Evolutionary conservation across 2,329 filamentous ascomycete genomes (phyloP).

Genomic region (Neonectria ditissima): DNA sequence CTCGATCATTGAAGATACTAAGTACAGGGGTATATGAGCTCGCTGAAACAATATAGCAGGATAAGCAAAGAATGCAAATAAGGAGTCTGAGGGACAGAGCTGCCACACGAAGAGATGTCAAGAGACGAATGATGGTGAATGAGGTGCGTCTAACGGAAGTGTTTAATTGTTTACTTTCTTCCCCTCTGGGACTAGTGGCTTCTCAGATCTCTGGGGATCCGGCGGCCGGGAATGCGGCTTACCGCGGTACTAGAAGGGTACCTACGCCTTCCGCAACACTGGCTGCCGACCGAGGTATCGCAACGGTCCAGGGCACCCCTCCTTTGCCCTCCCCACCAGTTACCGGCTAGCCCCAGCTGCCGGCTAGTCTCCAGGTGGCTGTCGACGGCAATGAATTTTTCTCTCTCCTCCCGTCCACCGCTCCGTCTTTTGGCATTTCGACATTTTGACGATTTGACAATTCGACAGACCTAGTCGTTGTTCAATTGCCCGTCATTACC

Average conservation of each 20-base stretch:
- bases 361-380: conserved; percentile 44
- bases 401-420: conserved; percentile 41
- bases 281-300: conserved; percentile 27
- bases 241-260: conserved; percentile 32
- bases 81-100: neutral
- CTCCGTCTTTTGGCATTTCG: conserved; percentile 29
- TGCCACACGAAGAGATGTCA: neutral
- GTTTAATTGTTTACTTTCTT: conserved; percentile 48
- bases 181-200: conserved; percentile 44
- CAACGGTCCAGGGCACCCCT: conserved; percentile 29
- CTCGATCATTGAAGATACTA: conserved; percentile 12
- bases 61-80: neutral
- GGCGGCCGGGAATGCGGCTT: conserved; percentile 31
- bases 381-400: conserved; percentile 47
- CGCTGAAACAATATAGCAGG: too few species aligned
- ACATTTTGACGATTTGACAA: conserved; percentile 19
- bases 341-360: conserved; percentile 27
- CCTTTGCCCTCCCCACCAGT: conserved; percentile 6
- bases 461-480: conserved; percentile 38
- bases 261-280: conserved; percentile 16
- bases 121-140: conserved; percentile 11
- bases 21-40: neutral
- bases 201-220: conserved; percentile 24
- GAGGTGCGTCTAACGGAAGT: neutral
- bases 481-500: conserved; percentile 39